Evolutionary conservation across 441 rosid genomes (phyloP).

Genomic region (Aleurites moluccanus): DNA sequence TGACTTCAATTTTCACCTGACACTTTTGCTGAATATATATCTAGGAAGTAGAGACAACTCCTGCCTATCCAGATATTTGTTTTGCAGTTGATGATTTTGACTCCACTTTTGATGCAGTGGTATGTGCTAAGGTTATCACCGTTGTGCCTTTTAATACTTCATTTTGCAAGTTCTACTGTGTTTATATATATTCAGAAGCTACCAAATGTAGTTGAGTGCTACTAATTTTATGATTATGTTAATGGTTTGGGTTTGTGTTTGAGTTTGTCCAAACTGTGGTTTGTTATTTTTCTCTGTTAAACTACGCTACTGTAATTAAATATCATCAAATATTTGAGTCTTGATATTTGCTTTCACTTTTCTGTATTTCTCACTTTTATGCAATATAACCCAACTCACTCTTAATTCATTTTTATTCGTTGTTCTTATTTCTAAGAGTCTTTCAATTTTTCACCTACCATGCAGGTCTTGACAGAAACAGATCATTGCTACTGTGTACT

Average conservation of each 20-base stretch:
- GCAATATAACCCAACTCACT: not conserved
- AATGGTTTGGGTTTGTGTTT: too few species aligned
- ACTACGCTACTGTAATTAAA: not conserved
- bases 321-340: not conserved
- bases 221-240: not conserved
- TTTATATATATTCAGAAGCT: not conserved
- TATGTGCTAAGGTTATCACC: slow-evolving; percentile 29
- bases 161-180: slow-evolving; percentile 6
- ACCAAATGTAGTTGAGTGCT: not conserved
- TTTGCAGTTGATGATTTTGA: slow-evolving; percentile 96
- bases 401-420: not conserved
- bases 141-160: slow-evolving; percentile 13
- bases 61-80: slow-evolving; percentile 97
- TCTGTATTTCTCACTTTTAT: not conserved
- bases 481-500: slow-evolving; percentile 95
- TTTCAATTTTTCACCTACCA: not conserved
- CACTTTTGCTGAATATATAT: slow-evolving; percentile 23
- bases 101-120: slow-evolving; percentile 98
- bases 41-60: slow-evolving; percentile 89
- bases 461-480: slow-evolving; percentile 79
- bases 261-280: not conserved
- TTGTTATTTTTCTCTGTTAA: not conserved
- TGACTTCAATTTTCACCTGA: slow-evolving; percentile 33
- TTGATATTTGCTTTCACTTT: not conserved
- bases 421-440: not conserved